A percentile compares a stretch with the other conserved stretches of the same genome.
Evolutionary conservation across 805 yeast genomes (phyloP).

Genomic region (Schwanniomyces pseudopolymorphus): DNA sequence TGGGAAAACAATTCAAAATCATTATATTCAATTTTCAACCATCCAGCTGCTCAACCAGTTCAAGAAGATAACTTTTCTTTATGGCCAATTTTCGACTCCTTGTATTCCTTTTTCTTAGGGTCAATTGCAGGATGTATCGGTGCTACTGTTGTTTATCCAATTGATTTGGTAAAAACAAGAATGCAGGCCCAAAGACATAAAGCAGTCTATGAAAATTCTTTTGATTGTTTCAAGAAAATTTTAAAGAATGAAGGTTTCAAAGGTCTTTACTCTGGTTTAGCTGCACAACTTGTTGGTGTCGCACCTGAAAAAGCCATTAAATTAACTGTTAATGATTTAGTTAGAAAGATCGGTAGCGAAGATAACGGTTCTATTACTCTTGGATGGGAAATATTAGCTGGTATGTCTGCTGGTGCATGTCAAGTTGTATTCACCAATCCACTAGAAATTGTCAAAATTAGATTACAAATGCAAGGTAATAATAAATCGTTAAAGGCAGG

Average conservation of each 20-base stretch:
- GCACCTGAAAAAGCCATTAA: constrained; percentile 99
- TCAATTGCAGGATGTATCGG: constrained; percentile 97
- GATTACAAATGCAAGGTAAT: constrained; percentile 82
- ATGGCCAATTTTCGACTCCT: constrained; percentile 62
- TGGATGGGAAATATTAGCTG: constrained; percentile 78
- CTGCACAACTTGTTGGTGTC: constrained; percentile 93
- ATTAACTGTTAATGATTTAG: constrained; percentile 87
- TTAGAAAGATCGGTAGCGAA: constrained; percentile 67
- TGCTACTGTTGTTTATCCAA: constrained; percentile 96
- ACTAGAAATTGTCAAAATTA: constrained; percentile 89
- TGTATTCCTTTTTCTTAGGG: constrained; percentile 85
- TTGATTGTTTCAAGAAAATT: constrained; percentile 84
- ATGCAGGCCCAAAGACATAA: constrained; percentile 92
- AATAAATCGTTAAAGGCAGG: constrained; percentile 25
- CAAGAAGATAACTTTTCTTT: constrained; percentile 41
- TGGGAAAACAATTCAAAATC: constrained; percentile 35
- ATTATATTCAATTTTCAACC: constrained; percentile 40
- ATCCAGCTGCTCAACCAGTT: constrained; percentile 40
- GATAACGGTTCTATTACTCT: constrained; percentile 40
- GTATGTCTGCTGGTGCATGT: constrained; percentile 94
- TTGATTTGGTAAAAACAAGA: constrained; percentile 92
- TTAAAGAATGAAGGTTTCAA: constrained; percentile 71
- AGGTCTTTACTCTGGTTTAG: constrained; percentile 89
- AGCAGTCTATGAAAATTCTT: constrained; percentile 70
- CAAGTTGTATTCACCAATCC: constrained; percentile 97